Conservation (phyloP, 257 asterid species). For the Solanum lignicaule region DNA sequence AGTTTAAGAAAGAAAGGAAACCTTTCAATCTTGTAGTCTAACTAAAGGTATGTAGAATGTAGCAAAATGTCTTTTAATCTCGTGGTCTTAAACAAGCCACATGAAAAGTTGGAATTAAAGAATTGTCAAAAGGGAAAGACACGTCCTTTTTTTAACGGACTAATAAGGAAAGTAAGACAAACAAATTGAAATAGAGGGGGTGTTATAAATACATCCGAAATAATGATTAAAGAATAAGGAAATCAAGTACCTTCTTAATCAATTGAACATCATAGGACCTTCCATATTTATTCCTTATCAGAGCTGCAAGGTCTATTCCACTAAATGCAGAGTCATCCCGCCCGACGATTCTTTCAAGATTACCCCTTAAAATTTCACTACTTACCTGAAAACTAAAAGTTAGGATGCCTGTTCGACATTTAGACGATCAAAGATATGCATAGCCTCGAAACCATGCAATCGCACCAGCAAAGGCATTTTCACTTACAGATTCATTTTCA, state of each 20-base stretch:
- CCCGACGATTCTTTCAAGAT: conserved; percentile 73
- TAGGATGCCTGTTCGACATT: conserved; percentile 9
- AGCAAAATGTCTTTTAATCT: neutral
- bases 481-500: conserved; percentile 45
- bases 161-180: neutral
- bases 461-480: neutral
- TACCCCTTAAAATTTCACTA: conserved; percentile 50
- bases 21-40: neutral
- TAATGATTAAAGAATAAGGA: neutral
- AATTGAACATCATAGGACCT: conserved; percentile 90
- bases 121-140: neutral
- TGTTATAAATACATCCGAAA: neutral
- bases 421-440: neutral
- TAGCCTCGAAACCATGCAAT: neutral
- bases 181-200: neutral
- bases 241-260: conserved; percentile 66
- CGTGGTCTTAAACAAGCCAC: neutral
- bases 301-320: conserved; percentile 87
- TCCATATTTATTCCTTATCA: conserved; percentile 85
- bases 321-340: conserved; percentile 79
- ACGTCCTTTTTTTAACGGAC: neutral
- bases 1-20: neutral
- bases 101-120: neutral
- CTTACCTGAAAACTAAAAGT: conserved; percentile 38
- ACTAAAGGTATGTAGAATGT: neutral